Evolutionary conservation across 176 grass and related monocot genomes (phyloP).

Genomic region (Carex littledalei): DNA sequence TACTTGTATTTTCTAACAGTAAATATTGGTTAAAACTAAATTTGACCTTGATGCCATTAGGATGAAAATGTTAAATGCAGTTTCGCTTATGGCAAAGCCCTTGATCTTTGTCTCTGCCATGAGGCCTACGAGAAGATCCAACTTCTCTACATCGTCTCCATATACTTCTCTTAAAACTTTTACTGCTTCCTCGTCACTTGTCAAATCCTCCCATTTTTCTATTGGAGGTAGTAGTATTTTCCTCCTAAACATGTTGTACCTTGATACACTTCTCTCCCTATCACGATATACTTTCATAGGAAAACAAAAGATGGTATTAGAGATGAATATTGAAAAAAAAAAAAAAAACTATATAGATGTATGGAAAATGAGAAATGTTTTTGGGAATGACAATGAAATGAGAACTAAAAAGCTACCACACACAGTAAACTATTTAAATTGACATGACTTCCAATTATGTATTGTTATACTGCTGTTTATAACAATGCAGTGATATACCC

Average conservation of each 20-base stretch:
- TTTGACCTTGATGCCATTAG: constrained; percentile 52
- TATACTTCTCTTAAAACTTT: constrained; percentile 34
- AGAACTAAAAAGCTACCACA: constrained; percentile 5
- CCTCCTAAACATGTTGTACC: constrained; percentile 54
- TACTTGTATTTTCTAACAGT: constrained; percentile 12
- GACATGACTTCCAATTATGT: constrained; percentile 7
- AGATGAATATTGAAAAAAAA: not conserved
- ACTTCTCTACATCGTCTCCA: constrained; percentile 53
- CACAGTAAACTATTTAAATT: constrained; percentile 21
- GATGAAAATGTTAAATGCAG: constrained; percentile 52
- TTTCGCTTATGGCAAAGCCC: constrained; percentile 68
- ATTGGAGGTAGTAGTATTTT: constrained; percentile 42
- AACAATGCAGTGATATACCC: constrained; percentile 4
- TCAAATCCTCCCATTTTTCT: constrained; percentile 49
- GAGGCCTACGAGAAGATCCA: constrained; percentile 57
- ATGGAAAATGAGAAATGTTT: not conserved
- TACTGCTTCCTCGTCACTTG: constrained; percentile 42
- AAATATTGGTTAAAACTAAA: constrained; percentile 26
- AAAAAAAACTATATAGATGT: not conserved
- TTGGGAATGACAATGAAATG: not conserved
- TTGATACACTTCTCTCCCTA: constrained; percentile 42
- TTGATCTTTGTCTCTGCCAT: constrained; percentile 68
- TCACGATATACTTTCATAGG: constrained; percentile 41
- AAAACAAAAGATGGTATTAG: constrained; percentile 12
- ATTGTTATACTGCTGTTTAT: constrained; percentile 22